phyloP scores from a whole-genome alignment of 129 eudicot genomes.

The Centella asiatica region DNA sequence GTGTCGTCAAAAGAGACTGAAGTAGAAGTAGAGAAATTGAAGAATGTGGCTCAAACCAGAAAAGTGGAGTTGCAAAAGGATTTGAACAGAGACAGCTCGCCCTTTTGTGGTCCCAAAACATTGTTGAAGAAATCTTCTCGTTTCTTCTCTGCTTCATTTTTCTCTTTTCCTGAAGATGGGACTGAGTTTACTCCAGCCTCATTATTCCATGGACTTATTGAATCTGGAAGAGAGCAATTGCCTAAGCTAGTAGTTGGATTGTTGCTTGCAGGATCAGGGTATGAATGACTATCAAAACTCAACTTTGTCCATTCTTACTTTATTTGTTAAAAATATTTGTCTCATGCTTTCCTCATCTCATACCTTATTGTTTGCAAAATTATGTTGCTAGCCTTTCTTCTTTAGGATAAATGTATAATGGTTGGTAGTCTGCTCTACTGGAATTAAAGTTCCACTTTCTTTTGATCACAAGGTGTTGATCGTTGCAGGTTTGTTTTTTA shows the following conservation, averaged over 20 bases:
- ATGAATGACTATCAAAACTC: constrained; percentile 9
- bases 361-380: background rate
- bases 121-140: constrained; percentile 83
- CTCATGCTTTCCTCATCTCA: background rate
- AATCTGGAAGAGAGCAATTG: constrained; percentile 53
- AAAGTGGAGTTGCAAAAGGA: constrained; percentile 62
- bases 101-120: constrained; percentile 64
- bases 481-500: constrained; percentile 57
- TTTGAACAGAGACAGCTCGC: constrained; percentile 44
- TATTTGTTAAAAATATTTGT: background rate
- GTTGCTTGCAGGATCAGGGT: constrained; percentile 90
- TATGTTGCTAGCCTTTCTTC: background rate
- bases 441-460: background rate
- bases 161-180: constrained; percentile 70
- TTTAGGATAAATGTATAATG: background rate
- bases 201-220: constrained; percentile 51
- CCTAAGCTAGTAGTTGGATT: constrained; percentile 70
- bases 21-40: constrained; percentile 52
- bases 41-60: constrained; percentile 42
- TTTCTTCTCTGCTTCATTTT: constrained; percentile 91
- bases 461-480: constrained; percentile 29
- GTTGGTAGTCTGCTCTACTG: background rate
- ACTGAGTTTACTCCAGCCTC: constrained; percentile 75
- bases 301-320: background rate
- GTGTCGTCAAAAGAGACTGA: constrained; percentile 35